phyloP scores from a whole-genome alignment of 108 stramenopile genomes.

The Conticribra guillardii region DNA sequence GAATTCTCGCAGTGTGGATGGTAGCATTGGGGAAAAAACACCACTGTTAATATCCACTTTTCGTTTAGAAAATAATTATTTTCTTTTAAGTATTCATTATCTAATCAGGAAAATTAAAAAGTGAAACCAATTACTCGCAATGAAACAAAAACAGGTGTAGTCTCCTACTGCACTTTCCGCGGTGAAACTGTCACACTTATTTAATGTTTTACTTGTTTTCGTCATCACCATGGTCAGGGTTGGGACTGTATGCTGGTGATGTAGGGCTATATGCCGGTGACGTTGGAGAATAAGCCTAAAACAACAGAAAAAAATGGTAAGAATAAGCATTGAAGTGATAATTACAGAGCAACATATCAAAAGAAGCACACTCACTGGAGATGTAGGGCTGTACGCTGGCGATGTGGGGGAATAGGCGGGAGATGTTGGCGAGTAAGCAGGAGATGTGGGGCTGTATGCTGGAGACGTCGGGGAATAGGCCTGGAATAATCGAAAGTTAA shows the following conservation, averaged over 20 bases:
- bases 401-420: conserved; percentile 88
- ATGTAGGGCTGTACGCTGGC: conserved; percentile 86
- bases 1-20: background rate
- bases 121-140: too few species aligned
- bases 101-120: too few species aligned
- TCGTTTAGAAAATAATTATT: too few species aligned
- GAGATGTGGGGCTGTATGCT: conserved; percentile 79
- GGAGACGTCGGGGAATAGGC: conserved; percentile 52
- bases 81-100: too few species aligned
- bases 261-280: conserved; percentile 68
- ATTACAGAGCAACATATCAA: background rate
- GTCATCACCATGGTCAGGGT: background rate
- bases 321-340: too few species aligned
- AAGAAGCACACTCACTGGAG: conserved; percentile 42
- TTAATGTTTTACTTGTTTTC: conserved; percentile 9
- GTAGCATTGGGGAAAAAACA: background rate
- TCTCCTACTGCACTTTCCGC: too few species aligned
- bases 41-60: too few species aligned
- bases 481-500: conserved; percentile 6
- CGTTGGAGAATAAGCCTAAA: conserved; percentile 41
- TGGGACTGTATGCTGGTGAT: conserved; percentile 86
- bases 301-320: conserved; percentile 5
- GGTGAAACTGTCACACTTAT: background rate
- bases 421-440: conserved; percentile 81
- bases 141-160: too few species aligned